Conservation (phyloP, 2,329 filamentous ascomycete genomes). For the Fusarium odoratissimum region DNA sequence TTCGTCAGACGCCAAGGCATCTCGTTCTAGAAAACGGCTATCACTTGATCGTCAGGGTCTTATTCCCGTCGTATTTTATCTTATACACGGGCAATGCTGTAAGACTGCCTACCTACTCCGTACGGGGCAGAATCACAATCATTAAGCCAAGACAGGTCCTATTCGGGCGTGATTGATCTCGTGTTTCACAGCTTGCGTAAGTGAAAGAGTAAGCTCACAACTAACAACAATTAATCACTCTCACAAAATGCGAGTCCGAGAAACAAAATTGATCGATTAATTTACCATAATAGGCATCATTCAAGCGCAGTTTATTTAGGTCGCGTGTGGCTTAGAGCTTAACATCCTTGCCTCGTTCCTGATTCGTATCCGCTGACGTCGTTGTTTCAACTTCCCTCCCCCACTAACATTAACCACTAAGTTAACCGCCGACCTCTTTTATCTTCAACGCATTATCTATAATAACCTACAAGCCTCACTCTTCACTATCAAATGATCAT, state of each 20-base stretch:
- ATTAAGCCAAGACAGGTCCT: not conserved
- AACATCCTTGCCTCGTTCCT: conserved; percentile 12
- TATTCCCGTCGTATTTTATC: conserved; percentile 18
- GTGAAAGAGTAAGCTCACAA: not conserved
- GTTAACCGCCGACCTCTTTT: not conserved
- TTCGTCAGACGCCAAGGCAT: not conserved
- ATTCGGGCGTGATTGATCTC: not conserved
- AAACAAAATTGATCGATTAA: not conserved
- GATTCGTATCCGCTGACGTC: conserved; percentile 28
- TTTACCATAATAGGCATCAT: conserved; percentile 1
- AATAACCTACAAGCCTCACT: not conserved
- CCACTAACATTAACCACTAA: conserved; percentile 10
- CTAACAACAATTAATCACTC: not conserved
- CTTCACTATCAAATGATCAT: conserved; percentile 1
- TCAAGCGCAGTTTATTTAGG: not conserved
- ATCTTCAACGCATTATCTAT: not conserved
- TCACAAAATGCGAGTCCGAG: not conserved
- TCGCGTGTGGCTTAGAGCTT: conserved; percentile 19
- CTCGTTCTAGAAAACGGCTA: not conserved
- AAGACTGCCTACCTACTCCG: not conserved
- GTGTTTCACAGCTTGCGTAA: not conserved
- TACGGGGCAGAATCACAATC: not conserved
- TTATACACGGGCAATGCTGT: not conserved
- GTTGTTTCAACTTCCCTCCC: conserved; percentile 23
- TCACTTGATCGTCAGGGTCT: not conserved